These are phyloP conservation scores for Fusarium robinianum DNA, from an alignment of 2,329 filamentous ascomycete species.

Conservation along the genomic window DNA sequence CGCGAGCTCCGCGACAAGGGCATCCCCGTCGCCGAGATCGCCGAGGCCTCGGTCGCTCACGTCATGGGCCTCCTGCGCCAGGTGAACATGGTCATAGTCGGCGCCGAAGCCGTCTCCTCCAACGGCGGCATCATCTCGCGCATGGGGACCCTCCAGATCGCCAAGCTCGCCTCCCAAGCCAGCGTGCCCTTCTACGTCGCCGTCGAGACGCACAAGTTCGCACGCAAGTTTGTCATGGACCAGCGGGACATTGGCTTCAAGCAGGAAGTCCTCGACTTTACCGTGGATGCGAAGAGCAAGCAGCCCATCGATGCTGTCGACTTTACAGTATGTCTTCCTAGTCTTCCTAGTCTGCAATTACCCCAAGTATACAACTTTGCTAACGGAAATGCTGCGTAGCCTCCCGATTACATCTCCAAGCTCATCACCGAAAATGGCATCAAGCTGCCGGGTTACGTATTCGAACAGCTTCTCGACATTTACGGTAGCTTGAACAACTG, in stretches of 20 bases:
- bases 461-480: conserved; percentile 71
- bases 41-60: conserved; percentile 73
- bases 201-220: conserved; percentile 96
- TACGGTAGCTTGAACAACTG: conserved; percentile 50
- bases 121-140: conserved; percentile 92
- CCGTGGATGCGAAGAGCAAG: conserved; percentile 53
- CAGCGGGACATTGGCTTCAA: conserved; percentile 80
- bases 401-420: conserved; percentile 69
- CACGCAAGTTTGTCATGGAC: conserved; percentile 79
- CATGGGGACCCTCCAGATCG: conserved; percentile 85
- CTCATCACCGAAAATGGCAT: conserved; percentile 78
- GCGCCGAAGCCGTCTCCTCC: conserved; percentile 86
- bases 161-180: conserved; percentile 70
- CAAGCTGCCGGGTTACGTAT: conserved; percentile 70
- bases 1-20: conserved; percentile 70
- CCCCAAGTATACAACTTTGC: too few species aligned
- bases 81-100: conserved; percentile 70
- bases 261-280: conserved; percentile 78
- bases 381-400: conserved; percentile 45
- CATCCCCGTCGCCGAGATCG: conserved; percentile 72
- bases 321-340: conserved; percentile 62
- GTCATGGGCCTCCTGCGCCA: conserved; percentile 61
- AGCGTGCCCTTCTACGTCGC: conserved; percentile 87
- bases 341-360: too few species aligned
- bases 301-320: conserved; percentile 65